Percentiles rank a stretch among this genome's conserved stretches.
These are phyloP conservation scores for Hibiscus mutabilis DNA, from an alignment of 345 rosid genomes.

Conservation along the genomic window DNA sequence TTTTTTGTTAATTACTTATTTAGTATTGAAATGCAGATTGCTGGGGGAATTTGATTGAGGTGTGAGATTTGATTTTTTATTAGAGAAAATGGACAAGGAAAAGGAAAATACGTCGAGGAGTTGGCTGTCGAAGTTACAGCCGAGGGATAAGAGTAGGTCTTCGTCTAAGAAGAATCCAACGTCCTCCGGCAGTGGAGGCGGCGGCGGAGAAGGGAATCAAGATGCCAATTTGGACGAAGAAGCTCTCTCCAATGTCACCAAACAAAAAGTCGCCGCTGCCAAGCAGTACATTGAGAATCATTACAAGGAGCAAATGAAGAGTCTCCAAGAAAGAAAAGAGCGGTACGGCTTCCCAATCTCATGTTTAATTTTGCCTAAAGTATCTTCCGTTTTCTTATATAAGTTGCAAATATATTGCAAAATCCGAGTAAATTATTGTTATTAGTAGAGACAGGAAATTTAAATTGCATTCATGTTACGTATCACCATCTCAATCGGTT, in stretches of 20 bases:
- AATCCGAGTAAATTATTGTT: not conserved
- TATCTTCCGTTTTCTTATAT: not conserved
- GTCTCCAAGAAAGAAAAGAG: conserved; percentile 71
- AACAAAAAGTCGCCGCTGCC: conserved; percentile 77
- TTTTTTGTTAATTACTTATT: not conserved
- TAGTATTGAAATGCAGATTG: conserved; percentile 14
- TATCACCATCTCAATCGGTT: too few relatives aligned
- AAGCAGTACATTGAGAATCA: conserved; percentile 86
- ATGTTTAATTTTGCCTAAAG: not conserved
- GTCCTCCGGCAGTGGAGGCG: not conserved
- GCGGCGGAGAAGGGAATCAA: conserved; percentile 18
- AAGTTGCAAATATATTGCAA: not conserved
- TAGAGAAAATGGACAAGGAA: conserved; percentile 50
- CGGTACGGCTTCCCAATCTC: conserved; percentile 30
- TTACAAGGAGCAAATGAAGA: conserved; percentile 84
- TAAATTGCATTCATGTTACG: not conserved
- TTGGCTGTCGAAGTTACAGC: conserved; percentile 71
- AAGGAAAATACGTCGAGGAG: conserved; percentile 46
- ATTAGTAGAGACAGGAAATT: not conserved
- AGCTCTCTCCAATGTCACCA: conserved; percentile 50
- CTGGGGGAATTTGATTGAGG: not conserved
- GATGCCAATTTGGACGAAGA: conserved; percentile 32
- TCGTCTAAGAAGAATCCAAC: conserved; percentile 32
- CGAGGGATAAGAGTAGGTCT: conserved; percentile 43
- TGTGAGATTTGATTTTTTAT: not conserved